phyloP scores from a whole-genome alignment of 2,329 filamentous ascomycete genomes.

The Monosporascus cannonballus region DNA sequence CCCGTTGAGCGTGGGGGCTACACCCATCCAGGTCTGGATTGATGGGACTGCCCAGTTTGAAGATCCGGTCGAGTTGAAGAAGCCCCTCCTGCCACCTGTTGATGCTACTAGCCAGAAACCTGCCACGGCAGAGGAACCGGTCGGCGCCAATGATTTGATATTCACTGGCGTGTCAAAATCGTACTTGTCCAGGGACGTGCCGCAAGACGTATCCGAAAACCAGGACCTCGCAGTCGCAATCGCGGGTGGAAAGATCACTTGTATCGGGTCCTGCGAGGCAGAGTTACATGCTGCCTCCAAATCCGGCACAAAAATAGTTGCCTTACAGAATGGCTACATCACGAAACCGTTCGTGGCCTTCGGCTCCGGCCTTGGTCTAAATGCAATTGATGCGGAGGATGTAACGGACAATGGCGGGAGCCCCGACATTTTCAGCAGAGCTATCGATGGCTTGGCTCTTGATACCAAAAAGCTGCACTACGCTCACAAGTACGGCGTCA shows the following conservation, averaged over 20 bases:
- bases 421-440: slow-evolving; percentile 47
- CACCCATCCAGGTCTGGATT: slow-evolving; percentile 58
- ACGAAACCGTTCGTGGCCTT: slow-evolving; percentile 55
- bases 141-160: slow-evolving; percentile 34
- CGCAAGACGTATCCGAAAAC: slow-evolving; percentile 9
- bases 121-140: slow-evolving; percentile 36
- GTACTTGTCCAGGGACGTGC: slow-evolving; percentile 35
- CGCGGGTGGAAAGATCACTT: slow-evolving; percentile 46
- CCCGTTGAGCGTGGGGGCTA: slow-evolving; percentile 52
- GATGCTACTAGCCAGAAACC: slow-evolving; percentile 33
- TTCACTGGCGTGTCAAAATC: slow-evolving; percentile 52
- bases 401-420: slow-evolving; percentile 46
- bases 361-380: slow-evolving; percentile 54
- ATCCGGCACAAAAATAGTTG: slow-evolving; percentile 32
- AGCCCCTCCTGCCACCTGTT: slow-evolving; percentile 36
- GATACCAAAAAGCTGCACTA: slow-evolving; percentile 50
- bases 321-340: slow-evolving; percentile 54
- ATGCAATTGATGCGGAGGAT: slow-evolving; percentile 54
- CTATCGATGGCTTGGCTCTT: slow-evolving; percentile 48
- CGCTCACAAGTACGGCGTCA: slow-evolving; percentile 51
- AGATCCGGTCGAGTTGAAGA: slow-evolving; percentile 46
- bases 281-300: slow-evolving; percentile 34
- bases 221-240: slow-evolving; percentile 44
- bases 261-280: slow-evolving; percentile 45
- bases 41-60: slow-evolving; percentile 54